A percentile compares a stretch with the other conserved stretches of the same genome.
Evolutionary conservation across 352 stramenopile species (phyloP).

Genomic region (Phytophthora fragariaefolia): DNA sequence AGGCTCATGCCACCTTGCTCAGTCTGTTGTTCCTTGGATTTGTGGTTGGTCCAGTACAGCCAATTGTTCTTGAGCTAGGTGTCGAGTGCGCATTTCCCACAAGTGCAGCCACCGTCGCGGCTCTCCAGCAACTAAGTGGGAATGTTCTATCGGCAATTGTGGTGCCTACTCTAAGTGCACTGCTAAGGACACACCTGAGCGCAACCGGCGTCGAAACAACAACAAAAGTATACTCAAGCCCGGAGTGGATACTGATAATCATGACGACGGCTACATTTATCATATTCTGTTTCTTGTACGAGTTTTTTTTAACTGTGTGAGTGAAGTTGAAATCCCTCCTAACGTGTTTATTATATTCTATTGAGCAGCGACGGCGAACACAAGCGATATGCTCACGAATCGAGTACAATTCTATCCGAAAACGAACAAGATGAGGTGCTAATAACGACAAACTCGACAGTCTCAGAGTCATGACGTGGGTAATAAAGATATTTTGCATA

Average conservation of each 20-base stretch:
- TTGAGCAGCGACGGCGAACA: slow-evolving; percentile 54
- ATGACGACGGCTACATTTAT: slow-evolving; percentile 47
- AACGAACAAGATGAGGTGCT: slow-evolving; percentile 1
- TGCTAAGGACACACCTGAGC: slow-evolving; percentile 48
- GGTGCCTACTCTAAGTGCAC: slow-evolving; percentile 52
- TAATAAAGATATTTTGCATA: too few species aligned
- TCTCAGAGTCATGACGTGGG: neutral
- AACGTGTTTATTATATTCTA: neutral
- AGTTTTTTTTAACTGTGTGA: too few species aligned
- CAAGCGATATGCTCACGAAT: slow-evolving; percentile 54
- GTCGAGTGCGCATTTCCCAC: slow-evolving; percentile 78
- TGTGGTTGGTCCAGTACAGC: slow-evolving; percentile 65
- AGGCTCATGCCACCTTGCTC: slow-evolving; percentile 29
- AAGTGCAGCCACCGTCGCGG: slow-evolving; percentile 70
- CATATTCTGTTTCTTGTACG: slow-evolving; percentile 61
- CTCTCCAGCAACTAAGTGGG: slow-evolving; percentile 73
- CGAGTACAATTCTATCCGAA: slow-evolving; percentile 26
- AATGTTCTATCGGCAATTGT: slow-evolving; percentile 70
- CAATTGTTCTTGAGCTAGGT: slow-evolving; percentile 66
- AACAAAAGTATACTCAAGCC: slow-evolving; percentile 51
- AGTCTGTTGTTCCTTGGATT: slow-evolving; percentile 57
- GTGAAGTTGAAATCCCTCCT: too few species aligned
- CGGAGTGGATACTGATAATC: slow-evolving; percentile 55
- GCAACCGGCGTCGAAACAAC: slow-evolving; percentile 33
- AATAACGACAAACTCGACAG: neutral